phyloP scores from a whole-genome alignment of 176 grass and related monocot species.

The Aegilops speltoides region DNA sequence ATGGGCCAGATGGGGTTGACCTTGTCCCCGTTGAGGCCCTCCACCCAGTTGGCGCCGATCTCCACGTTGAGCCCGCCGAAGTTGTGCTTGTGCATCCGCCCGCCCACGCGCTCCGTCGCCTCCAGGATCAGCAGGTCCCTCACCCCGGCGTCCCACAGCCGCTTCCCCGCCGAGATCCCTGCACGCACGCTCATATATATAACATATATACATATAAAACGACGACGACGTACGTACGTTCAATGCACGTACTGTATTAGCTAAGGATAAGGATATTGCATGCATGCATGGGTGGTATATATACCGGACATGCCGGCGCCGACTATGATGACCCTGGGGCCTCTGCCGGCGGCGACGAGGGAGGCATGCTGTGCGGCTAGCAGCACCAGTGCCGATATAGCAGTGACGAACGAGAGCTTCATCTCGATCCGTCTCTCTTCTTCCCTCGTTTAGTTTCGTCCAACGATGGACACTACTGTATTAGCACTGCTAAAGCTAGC shows the following conservation, averaged over 20 bases:
- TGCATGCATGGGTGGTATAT: neutral
- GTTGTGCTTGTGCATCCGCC: slow-evolving; percentile 55
- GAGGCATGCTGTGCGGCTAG: neutral
- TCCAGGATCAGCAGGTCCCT: slow-evolving; percentile 59
- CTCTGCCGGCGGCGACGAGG: neutral
- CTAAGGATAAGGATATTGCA: too few relatives aligned
- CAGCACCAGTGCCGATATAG: neutral
- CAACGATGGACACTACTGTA: neutral
- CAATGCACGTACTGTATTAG: too few relatives aligned
- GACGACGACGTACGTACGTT: too few relatives aligned
- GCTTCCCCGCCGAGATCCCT: slow-evolving; percentile 75
- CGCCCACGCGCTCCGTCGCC: slow-evolving; percentile 55
- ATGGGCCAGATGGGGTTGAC: slow-evolving; percentile 60
- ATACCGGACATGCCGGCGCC: slow-evolving; percentile 19
- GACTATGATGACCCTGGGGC: slow-evolving; percentile 19
- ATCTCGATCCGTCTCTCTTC: neutral
- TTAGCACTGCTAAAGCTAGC: neutral
- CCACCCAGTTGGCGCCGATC: slow-evolving; percentile 74
- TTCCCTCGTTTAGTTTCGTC: neutral
- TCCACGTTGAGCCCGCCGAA: slow-evolving; percentile 60
- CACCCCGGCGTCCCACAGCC: slow-evolving; percentile 53
- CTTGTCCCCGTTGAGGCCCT: slow-evolving; percentile 43
- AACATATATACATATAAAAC: too few relatives aligned
- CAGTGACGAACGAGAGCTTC: neutral
- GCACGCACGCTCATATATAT: too few relatives aligned